Evolutionary conservation across 2,329 filamentous ascomycete genomes (phyloP), one percentile per base, ranked within the genome.

Genomic region (Penicillium sp.): DNA sequence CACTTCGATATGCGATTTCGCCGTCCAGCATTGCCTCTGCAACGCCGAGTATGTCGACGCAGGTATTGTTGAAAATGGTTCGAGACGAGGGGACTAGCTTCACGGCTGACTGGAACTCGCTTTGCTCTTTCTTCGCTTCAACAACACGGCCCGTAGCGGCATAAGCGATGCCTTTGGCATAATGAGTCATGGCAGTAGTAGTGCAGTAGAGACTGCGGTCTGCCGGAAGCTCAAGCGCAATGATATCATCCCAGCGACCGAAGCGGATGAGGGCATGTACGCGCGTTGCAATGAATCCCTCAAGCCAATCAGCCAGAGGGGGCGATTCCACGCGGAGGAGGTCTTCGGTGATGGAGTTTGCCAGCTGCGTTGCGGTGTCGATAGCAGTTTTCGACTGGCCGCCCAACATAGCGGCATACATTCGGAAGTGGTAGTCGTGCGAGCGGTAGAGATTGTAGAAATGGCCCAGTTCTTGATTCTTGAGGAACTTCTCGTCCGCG

Each of bases 241-340:
- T 68, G n/a, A 91, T 76, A 0, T 89, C 84, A 0, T 83, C 64
- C 89, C 89, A 92, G 3, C 73, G 74, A 0, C 89, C 89, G 59
- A 92, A 92, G 0, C 89, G 83, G 44, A 92, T 77, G 4, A 89
- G 73, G 0, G 84, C 84, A 67, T 92, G 88, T 2, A 87, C 74
- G 3, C 83, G 80, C 67, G 89, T 83, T 1, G 81, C 79, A 1
- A 87, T 68, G 56, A 90, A 90, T 0, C 81, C 82, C 68, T 92
- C 89, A 0, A 92, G 73, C 86, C 87, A 91, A 67, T 91, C 87
- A 1, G 88, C 88, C 86, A 92, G 90, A 0, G 87, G 87, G 0
- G 88, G 88, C 0, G 57, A 62, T 30, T 58, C 39, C 8, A 62
- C 43, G 4, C 46, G 50, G 8, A 92, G 75, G 4, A 91, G 70